These are phyloP conservation scores for Trichoderma orchidacearum DNA, from an alignment of 495 filamentous ascomycete genomes.

Conservation along the genomic window DNA sequence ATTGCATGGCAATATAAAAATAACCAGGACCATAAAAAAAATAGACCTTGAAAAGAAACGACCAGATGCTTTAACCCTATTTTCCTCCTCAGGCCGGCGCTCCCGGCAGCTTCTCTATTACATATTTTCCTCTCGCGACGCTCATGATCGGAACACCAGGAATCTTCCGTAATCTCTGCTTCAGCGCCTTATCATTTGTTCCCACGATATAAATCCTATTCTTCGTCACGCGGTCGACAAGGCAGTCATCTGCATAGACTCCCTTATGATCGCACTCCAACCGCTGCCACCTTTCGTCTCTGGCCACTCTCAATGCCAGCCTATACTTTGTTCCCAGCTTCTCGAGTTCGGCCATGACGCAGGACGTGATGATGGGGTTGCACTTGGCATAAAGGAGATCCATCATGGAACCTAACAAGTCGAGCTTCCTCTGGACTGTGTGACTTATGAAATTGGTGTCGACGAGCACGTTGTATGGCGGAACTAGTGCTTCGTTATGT, in stretches of 20 bases:
- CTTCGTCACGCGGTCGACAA: constrained; percentile 71
- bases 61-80: not conserved
- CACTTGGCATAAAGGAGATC: constrained; percentile 59
- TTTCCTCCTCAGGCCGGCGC: constrained; percentile 29
- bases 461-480: constrained; percentile 74
- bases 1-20: not conserved
- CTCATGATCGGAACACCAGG: constrained; percentile 45
- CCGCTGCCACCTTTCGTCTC: constrained; percentile 79
- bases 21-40: not conserved
- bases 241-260: constrained; percentile 77
- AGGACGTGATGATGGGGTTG: constrained; percentile 57
- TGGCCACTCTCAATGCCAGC: constrained; percentile 78
- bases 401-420: constrained; percentile 78
- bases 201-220: constrained; percentile 75
- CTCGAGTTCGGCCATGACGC: constrained; percentile 67
- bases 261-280: constrained; percentile 80
- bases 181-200: constrained; percentile 79
- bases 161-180: constrained; percentile 69
- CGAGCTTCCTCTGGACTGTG: constrained; percentile 80
- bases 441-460: constrained; percentile 94
- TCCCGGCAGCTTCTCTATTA: constrained; percentile 81
- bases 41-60: not conserved
- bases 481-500: constrained; percentile 80
- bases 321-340: constrained; percentile 85
- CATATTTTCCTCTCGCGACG: constrained; percentile 74